Base-by-base conservation (phyloP, 345 rosid species). In the Toxicodendron radicans region DNA sequence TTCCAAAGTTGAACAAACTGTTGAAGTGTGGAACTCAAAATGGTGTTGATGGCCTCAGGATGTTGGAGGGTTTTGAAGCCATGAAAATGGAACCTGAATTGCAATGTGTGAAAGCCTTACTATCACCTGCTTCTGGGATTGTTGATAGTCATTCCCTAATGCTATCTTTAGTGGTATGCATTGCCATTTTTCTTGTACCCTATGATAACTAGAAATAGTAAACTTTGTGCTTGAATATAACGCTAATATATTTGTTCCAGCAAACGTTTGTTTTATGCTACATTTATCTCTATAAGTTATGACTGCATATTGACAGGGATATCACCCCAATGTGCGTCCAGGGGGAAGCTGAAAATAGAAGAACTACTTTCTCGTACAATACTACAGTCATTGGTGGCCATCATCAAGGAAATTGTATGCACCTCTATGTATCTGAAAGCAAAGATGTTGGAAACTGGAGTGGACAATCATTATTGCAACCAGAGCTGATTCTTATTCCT, bases 331-430 rank as follows among this genome's bases (percentile, higher is more conserved):
- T 78, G 61, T 79, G 78, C 72, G 80, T 84, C 79, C 87, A 91
- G 97, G 99, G 97, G 69, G 95, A 91, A 79, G 99, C 97, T 63
- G 95, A 95, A 78, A 80, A 73, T 73, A 80, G 80, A 5, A 75
- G 86, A 58, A 69, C 97, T 57, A 88, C 89, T n/a, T 90, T 95
- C 81, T 88, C 92, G 0, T 87, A 87, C 79, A 92, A 95, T 69
- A 85, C 97, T 10, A 79, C 88, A 54, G 97, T 90, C 7, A 79
- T 85, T 51, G 91, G 87, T 27, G 92, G 94, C 66, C 87, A 80
- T 76, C 59, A 88, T 46, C 91, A 91, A 74, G 90, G 79, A 43
- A 76, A 83, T 82, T 75, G 73, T 73, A 68, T 90, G 79, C 84
- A 79, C 51, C 88, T 95, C 62, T 81, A 85, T 80, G 78, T 87